Evolutionary conservation across 345 rosid species (phyloP), one percentile per base, ranked within the genome.

Genomic region (Iberis pinnata): DNA sequence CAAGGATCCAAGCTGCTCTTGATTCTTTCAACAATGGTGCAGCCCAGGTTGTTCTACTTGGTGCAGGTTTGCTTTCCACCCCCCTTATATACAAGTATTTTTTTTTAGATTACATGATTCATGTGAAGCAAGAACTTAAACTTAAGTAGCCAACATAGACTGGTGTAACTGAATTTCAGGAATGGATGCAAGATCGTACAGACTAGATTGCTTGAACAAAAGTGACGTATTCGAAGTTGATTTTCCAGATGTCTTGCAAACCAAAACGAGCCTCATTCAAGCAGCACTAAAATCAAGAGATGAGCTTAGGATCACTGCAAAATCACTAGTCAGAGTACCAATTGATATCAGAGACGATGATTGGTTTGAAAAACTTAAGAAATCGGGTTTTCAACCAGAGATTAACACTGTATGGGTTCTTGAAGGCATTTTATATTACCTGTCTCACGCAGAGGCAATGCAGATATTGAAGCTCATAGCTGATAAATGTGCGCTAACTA

Each of bases 131-230:
- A 24, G 47, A 43, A 12, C 7, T 35, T 18, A 40, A n/a, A n/a
- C n/a, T n/a, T n/a, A n/a, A n/a, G n/a, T n/a, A n/a, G n/a, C n/a
- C n/a, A n/a, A 13, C 12, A n/a, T 17, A 32, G 37, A 41, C 33
- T 18, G 57, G 6, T 41, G 40, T 49, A 25, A 43, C 16, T 47
- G 12, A 22, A 45, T 39, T 41, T 67, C 70, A 89, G 94, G 98
- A 59, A 89, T 89, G 96, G 98, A 89, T 71, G 65, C 96, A 26
- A 84, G 94, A 66, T 88, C 92, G 45, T 89, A 84, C 75, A 83
- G 94, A 32, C 65, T 86, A 43, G 67, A 59, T 68, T 82, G 85
- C 76, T 74, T 86, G 67, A 71, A 76, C 74, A 80, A 84, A 64
- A 76, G 82, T 44, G 69, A 75, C 9, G 76, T 86, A 60, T 86